A percentile compares a stretch with the other conserved stretches of the same genome.
Evolutionary conservation across 1,284 basidiomycete species (phyloP).

Genomic region (Phellopilus nigrolimitatus): DNA sequence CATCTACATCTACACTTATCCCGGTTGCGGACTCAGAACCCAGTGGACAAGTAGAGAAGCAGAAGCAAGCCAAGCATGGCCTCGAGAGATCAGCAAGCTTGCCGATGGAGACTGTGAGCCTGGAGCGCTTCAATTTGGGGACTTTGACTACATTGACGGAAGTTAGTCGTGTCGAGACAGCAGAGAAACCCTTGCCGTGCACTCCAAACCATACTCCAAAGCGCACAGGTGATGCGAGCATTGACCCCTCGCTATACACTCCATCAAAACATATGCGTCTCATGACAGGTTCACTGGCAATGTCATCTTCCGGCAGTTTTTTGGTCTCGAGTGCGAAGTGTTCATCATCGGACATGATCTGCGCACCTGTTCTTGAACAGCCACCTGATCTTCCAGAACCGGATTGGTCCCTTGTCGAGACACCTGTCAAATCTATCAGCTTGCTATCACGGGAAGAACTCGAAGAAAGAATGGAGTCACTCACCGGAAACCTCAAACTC

Average conservation of each 20-base stretch:
- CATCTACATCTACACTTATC: too few species aligned
- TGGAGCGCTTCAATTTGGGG: too few species aligned
- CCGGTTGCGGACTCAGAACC: too few species aligned
- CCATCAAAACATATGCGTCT: slow-evolving; percentile 1
- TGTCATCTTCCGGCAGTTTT: background rate
- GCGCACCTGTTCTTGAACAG: background rate
- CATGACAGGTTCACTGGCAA: background rate
- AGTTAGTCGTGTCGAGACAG: too few species aligned
- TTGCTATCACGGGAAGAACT: background rate
- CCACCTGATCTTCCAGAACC: background rate
- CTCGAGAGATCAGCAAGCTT: too few species aligned
- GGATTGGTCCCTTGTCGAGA: background rate
- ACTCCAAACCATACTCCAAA: background rate
- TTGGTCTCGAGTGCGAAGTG: background rate
- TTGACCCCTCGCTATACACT: slow-evolving; percentile 1
- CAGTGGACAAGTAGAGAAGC: too few species aligned
- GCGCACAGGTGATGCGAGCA: background rate
- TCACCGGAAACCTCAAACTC: slow-evolving; percentile 13
- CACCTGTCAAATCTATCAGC: too few species aligned
- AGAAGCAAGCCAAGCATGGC: too few species aligned
- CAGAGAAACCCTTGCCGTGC: background rate
- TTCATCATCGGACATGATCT: background rate
- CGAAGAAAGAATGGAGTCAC: background rate
- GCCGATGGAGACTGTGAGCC: too few species aligned
- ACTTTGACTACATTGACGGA: too few species aligned